Evolutionary conservation across 192 early-diverging fungal species (phyloP), one percentile per base, ranked within the genome.

Genomic region (Haplosporangium gracile): DNA sequence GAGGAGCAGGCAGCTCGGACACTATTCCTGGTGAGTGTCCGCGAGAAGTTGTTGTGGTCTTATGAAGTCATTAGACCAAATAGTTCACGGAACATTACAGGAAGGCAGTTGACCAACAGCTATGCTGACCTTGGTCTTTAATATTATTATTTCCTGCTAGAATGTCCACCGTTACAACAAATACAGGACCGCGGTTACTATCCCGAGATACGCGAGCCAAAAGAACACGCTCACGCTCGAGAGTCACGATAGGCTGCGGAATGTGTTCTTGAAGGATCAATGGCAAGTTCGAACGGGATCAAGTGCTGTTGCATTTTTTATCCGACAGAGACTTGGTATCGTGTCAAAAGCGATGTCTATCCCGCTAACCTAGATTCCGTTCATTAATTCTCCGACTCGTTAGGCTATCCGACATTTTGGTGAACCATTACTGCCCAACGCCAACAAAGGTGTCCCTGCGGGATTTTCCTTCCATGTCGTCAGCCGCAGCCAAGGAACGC

Each of bases 11-110:
- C 88, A 6, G 88, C 89, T 34, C 91, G 88, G 60, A 93, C 91
- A 6, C 40, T 93, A 29, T 92, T 91, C 70, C 79, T 93, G 87
- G 92, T 93, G 84, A 87, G 81, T 88, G 26, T 20, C 29, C 45
- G 10, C 10, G 26, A 22, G 6, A 45, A 32, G 29, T 7, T 34
- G 3, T 40, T 18, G 10, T 74, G 26, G 16, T 24, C 40, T 16
- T 68, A 15, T 68, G 20, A 74, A 74, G 68, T 68, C 38, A 38
- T n/a, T 22, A 39, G 26, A 45, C 69, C 51, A 45, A 26, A 34
- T 11, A 32, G 15, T 29, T 10, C 60, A 29, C 2, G 60, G 10
- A 29, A 9, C 60, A 32, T 79, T 24, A 60, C 32, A 51, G 32
- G 18, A 36, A 16, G 39, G 36, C 40, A 24, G 15, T 40, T 9